Evolutionary conservation across 2,329 filamentous ascomycete genomes (phyloP).

Genomic region (Phoma herbarum): DNA sequence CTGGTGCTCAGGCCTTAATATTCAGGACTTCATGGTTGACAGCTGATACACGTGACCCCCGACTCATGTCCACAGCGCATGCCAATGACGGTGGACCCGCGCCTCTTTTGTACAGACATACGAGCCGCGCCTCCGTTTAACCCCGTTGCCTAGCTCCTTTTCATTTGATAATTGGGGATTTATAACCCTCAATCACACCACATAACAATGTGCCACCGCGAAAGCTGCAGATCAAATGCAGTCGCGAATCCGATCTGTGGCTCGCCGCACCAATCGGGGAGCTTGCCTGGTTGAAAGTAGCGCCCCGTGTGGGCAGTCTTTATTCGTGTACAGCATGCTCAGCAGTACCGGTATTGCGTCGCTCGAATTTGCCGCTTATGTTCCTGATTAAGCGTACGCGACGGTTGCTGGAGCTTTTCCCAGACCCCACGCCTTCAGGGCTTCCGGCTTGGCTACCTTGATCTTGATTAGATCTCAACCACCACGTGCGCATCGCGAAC

Average conservation of each 20-base stretch:
- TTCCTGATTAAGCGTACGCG: not conserved
- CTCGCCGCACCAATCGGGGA: conserved; percentile 4
- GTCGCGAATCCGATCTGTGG: not conserved
- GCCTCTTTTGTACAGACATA: not conserved
- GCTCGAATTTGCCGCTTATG: not conserved
- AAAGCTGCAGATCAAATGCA: not conserved
- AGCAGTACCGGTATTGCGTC: not conserved
- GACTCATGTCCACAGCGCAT: conserved; percentile 2
- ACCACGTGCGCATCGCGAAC: conserved; percentile 6
- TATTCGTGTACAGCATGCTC: not conserved
- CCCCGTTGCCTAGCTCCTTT: not conserved
- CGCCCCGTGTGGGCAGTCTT: not conserved
- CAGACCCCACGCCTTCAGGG: conserved; percentile 3
- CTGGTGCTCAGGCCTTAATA: conserved; percentile 1
- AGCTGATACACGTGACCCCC: conserved; percentile 6
- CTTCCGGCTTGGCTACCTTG: not conserved
- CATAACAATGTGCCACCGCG: not conserved
- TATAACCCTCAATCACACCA: not conserved
- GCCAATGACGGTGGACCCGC: conserved; percentile 5
- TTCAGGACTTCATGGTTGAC: not conserved
- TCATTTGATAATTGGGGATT: not conserved
- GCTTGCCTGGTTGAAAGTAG: conserved; percentile 6
- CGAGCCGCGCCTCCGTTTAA: conserved; percentile 1
- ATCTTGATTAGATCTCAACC: conserved; percentile 6
- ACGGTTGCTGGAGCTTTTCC: not conserved